Conservation (phyloP, 306 rosid genomes). For the Vigna unguiculata region DNA sequence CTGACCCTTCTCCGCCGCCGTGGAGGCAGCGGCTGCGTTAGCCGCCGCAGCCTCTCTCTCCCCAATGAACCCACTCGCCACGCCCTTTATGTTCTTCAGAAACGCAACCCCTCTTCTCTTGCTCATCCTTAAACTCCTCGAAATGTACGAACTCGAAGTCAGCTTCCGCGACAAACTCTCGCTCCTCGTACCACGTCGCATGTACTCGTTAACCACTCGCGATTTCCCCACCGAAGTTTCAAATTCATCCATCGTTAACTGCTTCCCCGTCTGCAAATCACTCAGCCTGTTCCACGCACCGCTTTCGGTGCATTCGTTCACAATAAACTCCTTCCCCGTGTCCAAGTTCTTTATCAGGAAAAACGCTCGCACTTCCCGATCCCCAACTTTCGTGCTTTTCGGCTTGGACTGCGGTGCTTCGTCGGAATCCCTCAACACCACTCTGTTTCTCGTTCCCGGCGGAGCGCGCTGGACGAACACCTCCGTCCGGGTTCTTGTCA, state of each 20-base stretch:
- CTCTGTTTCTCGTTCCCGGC: conserved; percentile 1
- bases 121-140: conserved; percentile 71
- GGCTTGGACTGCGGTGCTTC: background rate
- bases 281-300: conserved; percentile 75
- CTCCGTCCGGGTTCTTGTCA: conserved; percentile 56
- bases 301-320: conserved; percentile 60
- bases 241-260: conserved; percentile 76
- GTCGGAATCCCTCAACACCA: background rate
- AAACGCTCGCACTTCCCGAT: conserved; percentile 48
- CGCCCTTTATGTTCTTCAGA: conserved; percentile 69
- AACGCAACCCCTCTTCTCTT: conserved; percentile 67
- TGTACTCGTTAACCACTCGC: conserved; percentile 67
- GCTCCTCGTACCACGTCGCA: conserved; percentile 52
- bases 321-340: conserved; percentile 77
- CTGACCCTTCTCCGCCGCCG: conserved; percentile 47
- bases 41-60: conserved; percentile 56
- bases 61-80: conserved; percentile 65
- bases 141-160: conserved; percentile 49
- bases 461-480: conserved; percentile 9
- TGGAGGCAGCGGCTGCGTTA: background rate
- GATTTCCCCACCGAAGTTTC: conserved; percentile 70
- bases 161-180: conserved; percentile 45
- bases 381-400: conserved; percentile 22
- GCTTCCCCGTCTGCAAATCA: conserved; percentile 75
- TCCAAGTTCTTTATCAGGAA: conserved; percentile 73